Evolutionary conservation across 805 yeast species (phyloP), one percentile per base, ranked within the genome.

Genomic region (Vanderwaltozyma verrucispora): DNA sequence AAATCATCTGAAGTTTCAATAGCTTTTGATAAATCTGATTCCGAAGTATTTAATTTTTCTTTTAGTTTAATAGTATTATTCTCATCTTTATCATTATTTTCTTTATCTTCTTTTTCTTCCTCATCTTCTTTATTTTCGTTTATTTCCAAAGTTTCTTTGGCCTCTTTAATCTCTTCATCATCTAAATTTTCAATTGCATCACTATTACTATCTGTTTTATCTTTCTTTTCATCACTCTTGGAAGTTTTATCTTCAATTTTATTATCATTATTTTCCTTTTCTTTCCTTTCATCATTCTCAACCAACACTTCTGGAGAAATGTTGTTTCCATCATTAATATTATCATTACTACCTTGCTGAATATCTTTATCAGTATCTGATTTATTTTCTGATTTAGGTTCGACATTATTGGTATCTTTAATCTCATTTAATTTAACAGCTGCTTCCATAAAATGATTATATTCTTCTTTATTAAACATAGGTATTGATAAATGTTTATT

Each of bases 401-500:
- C 41, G 15, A 30, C n/a, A 11, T 27, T 34, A 5, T 24, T 17
- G 5, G 37, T 25, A 27, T 30, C 32, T 15, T 39, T 21, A 7
- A 9, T 21, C 9, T 21, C 23, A 7, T 21, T 9, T 7, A 9
- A 42, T 15, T 44, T 52, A 28, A 58, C 8, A 41, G 30, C 68
- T 32, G 64, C 67, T n/a, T 57, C 63, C 62, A 79, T 67, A 39
- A 68, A 69, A 28, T 60, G 54, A 1, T 70, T 65, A 47, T 74
- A 87, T 20, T 78, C 83, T 41, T 78, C 80, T 26, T 71, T 59
- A 0, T 72, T 68, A 50, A 89, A 72, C 2, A 65, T 65, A 0
- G 96, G 96, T 3, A 89, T 68, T 32, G 77, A 78, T 21, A 84
- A 60, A 25, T 67, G 67, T 2, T 76, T 76, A 55, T 84, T 79